Conservation (phyloP, 2,329 filamentous ascomycete genomes). For the Drechslerella stenobrocha region DNA sequence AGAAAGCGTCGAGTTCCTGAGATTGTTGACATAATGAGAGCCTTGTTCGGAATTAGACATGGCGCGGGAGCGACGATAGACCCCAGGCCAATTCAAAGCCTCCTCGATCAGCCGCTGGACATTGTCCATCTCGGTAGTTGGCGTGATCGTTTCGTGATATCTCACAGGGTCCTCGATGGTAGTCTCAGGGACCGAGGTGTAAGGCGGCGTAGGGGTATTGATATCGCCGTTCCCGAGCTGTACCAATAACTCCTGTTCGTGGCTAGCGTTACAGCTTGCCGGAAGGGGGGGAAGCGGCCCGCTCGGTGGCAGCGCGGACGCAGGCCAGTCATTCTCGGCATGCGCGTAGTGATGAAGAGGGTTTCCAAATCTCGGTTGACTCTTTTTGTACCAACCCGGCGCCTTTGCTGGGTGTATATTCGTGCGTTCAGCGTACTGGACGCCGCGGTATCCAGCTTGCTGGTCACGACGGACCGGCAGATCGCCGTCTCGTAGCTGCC, state of each 20-base stretch:
- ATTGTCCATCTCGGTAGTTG: background rate
- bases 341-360: slow-evolving; percentile 4
- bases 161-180: background rate
- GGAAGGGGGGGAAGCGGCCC: no score
- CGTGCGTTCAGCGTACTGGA: slow-evolving; percentile 2
- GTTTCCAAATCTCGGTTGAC: slow-evolving; percentile 15
- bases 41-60: background rate
- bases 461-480: background rate
- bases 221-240: no score
- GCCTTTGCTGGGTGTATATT: background rate
- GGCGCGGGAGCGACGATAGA: background rate
- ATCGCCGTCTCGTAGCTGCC: slow-evolving; percentile 12
- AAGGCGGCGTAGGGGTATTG: no score
- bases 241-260: no score
- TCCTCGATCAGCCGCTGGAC: slow-evolving; percentile 20
- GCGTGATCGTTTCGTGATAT: background rate
- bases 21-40: slow-evolving; percentile 9
- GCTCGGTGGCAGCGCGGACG: no score
- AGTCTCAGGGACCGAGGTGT: background rate
- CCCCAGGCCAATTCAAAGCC: background rate
- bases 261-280: no score
- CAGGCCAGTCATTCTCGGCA: no score
- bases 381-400: slow-evolving; percentile 22
- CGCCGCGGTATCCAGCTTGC: slow-evolving; percentile 15
- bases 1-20: background rate